phyloP scores from a whole-genome alignment of 1,139 yeast species.

The Ogataea hybrid region DNA sequence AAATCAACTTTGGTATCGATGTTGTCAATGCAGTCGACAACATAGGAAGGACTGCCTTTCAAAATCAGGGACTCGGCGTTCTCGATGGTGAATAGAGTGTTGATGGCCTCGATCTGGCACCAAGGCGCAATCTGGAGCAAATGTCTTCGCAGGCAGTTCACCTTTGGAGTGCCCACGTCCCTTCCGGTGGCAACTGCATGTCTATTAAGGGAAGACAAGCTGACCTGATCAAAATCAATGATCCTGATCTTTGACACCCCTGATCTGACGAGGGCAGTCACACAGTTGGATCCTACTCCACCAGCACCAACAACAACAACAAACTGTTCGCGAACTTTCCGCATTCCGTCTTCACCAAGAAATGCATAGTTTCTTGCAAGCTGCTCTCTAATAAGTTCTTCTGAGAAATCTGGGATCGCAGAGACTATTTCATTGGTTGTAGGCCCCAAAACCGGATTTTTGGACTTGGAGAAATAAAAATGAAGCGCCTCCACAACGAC shows the following conservation, averaged over 20 bases:
- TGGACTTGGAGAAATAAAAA: slow-evolving; percentile 6
- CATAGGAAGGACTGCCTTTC: slow-evolving; percentile 60
- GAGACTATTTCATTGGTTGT: slow-evolving; percentile 8
- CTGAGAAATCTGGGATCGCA: slow-evolving; percentile 44
- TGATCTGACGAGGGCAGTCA: slow-evolving; percentile 87
- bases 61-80: slow-evolving; percentile 59
- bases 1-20: slow-evolving; percentile 93
- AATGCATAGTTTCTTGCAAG: slow-evolving; percentile 92
- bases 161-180: slow-evolving; percentile 93
- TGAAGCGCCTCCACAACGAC: slow-evolving; percentile 18
- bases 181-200: slow-evolving; percentile 87
- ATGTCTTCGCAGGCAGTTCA: slow-evolving; percentile 67
- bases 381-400: slow-evolving; percentile 82
- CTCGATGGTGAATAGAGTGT: slow-evolving; percentile 72
- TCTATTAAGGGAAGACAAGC: slow-evolving; percentile 85
- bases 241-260: slow-evolving; percentile 79
- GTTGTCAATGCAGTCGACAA: slow-evolving; percentile 94
- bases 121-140: slow-evolving; percentile 81
- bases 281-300: slow-evolving; percentile 98
- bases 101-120: slow-evolving; percentile 75
- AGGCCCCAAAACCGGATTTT: background rate
- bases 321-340: slow-evolving; percentile 67
- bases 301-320: slow-evolving; percentile 96
- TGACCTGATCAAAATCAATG: slow-evolving; percentile 94
- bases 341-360: slow-evolving; percentile 80